phyloP scores from a whole-genome alignment of 2,329 filamentous ascomycete genomes.

The Verticillium nonalfalfae region DNA sequence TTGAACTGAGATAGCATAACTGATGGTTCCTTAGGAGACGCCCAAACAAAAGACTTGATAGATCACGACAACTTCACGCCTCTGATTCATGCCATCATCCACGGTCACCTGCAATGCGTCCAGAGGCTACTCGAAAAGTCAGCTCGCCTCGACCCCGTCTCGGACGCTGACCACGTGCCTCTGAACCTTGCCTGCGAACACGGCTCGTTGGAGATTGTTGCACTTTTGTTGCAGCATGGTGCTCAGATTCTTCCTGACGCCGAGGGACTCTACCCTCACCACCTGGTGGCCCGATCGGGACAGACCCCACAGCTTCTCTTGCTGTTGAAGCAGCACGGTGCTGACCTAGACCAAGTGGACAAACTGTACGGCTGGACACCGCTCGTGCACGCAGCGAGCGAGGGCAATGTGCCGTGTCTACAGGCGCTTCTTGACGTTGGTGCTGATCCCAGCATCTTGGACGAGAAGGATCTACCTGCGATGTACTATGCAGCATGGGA shows the following conservation, averaged over 20 bases:
- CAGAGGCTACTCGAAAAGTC: conserved; percentile 68
- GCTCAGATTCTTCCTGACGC: conserved; percentile 87
- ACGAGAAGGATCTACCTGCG: conserved; percentile 88
- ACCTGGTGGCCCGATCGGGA: conserved; percentile 86
- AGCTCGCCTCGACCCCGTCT: conserved; percentile 79
- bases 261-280: conserved; percentile 94
- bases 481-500: conserved; percentile 99
- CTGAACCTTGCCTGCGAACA: conserved; percentile 94
- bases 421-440: conserved; percentile 73
- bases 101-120: conserved; percentile 75
- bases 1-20: background rate
- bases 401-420: conserved; percentile 87
- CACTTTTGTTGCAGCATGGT: conserved; percentile 73
- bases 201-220: conserved; percentile 77
- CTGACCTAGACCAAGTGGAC: conserved; percentile 85
- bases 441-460: conserved; percentile 71
- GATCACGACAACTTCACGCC: conserved; percentile 98
- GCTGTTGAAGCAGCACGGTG: conserved; percentile 77
- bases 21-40: background rate
- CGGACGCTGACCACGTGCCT: conserved; percentile 87
- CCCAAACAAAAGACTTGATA: conserved; percentile 69
- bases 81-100: conserved; percentile 89
- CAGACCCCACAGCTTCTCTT: conserved; percentile 73
- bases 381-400: conserved; percentile 90
- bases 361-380: conserved; percentile 98